A percentile compares a stretch with the other conserved stretches of the same genome.
Conservation (phyloP, 768 basidiomycete genomes). For the Cytidiella melzeri region DNA sequence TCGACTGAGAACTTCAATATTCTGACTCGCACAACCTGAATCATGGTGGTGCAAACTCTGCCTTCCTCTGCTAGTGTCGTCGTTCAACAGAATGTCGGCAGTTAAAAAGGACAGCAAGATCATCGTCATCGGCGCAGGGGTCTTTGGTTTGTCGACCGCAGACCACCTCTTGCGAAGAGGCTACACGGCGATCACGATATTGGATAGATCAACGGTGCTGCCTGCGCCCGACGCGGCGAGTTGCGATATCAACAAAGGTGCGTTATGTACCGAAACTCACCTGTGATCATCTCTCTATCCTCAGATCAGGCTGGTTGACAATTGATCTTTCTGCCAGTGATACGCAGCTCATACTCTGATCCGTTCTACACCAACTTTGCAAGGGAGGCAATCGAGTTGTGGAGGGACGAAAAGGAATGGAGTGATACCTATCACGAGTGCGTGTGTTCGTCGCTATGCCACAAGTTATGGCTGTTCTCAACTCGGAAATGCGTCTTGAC, state of each 20-base stretch:
- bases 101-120: conserved; percentile 21
- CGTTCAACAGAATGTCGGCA: too few species aligned
- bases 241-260: conserved; percentile 44
- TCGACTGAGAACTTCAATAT: too few species aligned
- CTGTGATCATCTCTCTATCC: too few species aligned
- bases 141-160: conserved; percentile 85
- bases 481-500: background rate
- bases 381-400: conserved; percentile 67
- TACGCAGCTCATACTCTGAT: conserved; percentile 70
- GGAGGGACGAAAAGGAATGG: conserved; percentile 66
- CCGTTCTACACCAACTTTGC: conserved; percentile 64
- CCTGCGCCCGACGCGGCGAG: conserved; percentile 83
- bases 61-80: too few species aligned
- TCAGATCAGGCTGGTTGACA: too few species aligned
- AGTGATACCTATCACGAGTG: conserved; percentile 80
- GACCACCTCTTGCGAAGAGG: conserved; percentile 67
- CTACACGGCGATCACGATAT: conserved; percentile 62
- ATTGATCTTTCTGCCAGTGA: conserved; percentile 37
- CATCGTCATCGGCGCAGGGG: conserved; percentile 75
- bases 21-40: too few species aligned
- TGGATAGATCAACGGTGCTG: conserved; percentile 62
- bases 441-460: conserved; percentile 20
- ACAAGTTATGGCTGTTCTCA: too few species aligned
- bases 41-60: too few species aligned
- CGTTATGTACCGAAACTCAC: too few species aligned